A percentile compares a stretch with the other conserved stretches of the same genome.
Evolutionary conservation across 306 rosid species (phyloP).

Genomic region (Quillaja saponaria): DNA sequence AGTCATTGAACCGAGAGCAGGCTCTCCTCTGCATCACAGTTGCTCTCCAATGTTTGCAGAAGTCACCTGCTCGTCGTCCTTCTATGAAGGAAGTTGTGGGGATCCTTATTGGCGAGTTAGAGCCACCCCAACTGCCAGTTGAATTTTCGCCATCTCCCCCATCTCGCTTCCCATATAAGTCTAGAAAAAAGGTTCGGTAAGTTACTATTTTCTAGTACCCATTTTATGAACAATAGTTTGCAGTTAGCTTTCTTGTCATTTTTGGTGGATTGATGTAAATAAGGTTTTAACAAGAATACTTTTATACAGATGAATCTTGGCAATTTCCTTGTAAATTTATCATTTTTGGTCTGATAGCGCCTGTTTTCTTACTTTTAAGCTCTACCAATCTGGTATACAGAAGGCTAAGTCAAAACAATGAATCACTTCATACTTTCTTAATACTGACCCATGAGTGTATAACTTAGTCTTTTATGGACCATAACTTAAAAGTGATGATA

Average conservation of each 20-base stretch:
- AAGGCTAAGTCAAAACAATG: constrained; percentile 21
- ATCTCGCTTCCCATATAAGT: constrained; percentile 63
- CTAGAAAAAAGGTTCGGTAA: constrained; percentile 56
- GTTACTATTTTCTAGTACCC: constrained; percentile 16
- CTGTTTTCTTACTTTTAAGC: constrained; percentile 26
- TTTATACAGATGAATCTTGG: too few species aligned
- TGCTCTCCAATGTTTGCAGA: constrained; percentile 81
- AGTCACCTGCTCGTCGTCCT: constrained; percentile 76
- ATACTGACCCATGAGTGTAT: constrained; percentile 35
- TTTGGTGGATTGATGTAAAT: constrained; percentile 32
- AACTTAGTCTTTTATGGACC: too few species aligned
- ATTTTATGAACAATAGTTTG: constrained; percentile 22
- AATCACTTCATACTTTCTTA: constrained; percentile 35
- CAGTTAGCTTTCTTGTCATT: constrained; percentile 21
- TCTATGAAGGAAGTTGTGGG: constrained; percentile 81
- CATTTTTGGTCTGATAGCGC: too few species aligned
- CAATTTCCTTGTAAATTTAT: too few species aligned
- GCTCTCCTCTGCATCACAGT: constrained; percentile 80
- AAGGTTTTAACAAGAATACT: constrained; percentile 12
- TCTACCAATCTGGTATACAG: constrained; percentile 26
- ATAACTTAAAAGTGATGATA: too few species aligned
- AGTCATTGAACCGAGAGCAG: constrained; percentile 59
- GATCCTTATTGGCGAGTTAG: constrained; percentile 71
- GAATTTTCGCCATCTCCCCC: constrained; percentile 78
- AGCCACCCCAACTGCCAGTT: constrained; percentile 68